Evolutionary conservation across 106 monocot species (phyloP).

Genomic region (Triglochin maritima): DNA sequence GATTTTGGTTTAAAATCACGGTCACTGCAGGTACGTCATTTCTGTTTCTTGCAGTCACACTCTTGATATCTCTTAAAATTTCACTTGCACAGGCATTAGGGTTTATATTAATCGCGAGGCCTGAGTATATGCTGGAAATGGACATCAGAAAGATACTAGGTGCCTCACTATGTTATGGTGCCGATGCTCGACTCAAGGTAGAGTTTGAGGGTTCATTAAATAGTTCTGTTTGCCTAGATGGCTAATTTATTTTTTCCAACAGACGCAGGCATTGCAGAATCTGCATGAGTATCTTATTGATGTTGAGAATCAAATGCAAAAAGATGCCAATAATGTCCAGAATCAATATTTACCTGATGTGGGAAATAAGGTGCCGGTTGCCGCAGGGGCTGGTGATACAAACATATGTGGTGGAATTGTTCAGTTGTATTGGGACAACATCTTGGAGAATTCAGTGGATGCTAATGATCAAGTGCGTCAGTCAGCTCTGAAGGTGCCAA

Average conservation of each 20-base stretch:
- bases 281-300: conserved; percentile 83
- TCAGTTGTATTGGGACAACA: conserved; percentile 85
- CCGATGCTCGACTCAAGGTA: conserved; percentile 77
- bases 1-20: conserved; percentile 89
- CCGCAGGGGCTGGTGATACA: conserved; percentile 98
- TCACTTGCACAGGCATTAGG: conserved; percentile 61
- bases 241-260: conserved; percentile 1
- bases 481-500: conserved; percentile 63
- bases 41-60: background rate
- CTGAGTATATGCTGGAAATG: conserved; percentile 82
- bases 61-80: background rate
- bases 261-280: conserved; percentile 93
- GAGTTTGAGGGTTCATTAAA: background rate
- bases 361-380: conserved; percentile 63
- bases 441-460: conserved; percentile 77
- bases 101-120: conserved; percentile 72
- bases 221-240: background rate
- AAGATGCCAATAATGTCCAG: conserved; percentile 22
- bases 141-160: conserved; percentile 68
- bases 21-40: conserved; percentile 63
- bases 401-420: conserved; percentile 98
- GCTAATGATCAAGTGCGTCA: conserved; percentile 69
- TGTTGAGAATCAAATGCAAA: conserved; percentile 72
- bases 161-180: conserved; percentile 52
- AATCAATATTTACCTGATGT: conserved; percentile 20